phyloP scores from a whole-genome alignment of 139 green algal genomes.

The Closterium sp. region DNA sequence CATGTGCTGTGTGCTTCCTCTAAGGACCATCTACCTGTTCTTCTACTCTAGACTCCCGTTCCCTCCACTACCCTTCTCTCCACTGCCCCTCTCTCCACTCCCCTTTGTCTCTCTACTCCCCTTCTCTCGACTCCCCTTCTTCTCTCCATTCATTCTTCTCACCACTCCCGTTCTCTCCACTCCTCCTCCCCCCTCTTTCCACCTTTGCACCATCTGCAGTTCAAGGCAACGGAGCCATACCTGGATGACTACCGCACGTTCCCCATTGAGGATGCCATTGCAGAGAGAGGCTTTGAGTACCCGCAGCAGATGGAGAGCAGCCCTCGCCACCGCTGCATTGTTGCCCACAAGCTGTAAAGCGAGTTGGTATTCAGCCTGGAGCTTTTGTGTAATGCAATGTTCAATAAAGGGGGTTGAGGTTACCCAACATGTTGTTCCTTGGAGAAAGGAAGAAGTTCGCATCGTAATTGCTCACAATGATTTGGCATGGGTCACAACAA shows the following conservation, averaged over 20 bases:
- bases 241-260: conserved; percentile 49
- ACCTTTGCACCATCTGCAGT: conserved; percentile 21
- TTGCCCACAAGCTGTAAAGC: conserved; percentile 29
- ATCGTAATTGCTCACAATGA: no score
- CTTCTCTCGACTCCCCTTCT: conserved; percentile 3
- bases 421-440: no score
- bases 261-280: conserved; percentile 46
- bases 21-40: no score
- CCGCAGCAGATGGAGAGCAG: conserved; percentile 5
- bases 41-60: no score
- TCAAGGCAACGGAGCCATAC: conserved; percentile 50
- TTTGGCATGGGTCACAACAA: no score
- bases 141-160: conserved; percentile 23
- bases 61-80: no score
- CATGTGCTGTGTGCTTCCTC: no score
- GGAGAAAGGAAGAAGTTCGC: not conserved
- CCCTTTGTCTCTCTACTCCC: conserved; percentile 32
- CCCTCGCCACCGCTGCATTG: conserved; percentile 32
- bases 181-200: conserved; percentile 1
- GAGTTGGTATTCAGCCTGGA: no score
- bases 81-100: not conserved
- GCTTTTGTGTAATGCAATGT: no score
- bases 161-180: conserved; percentile 3
- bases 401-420: no score
- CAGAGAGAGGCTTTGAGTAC: conserved; percentile 31